These are phyloP conservation scores for Circinella minor DNA, from an alignment of 371 early-diverging fungal genomes.

Conservation along the genomic window DNA sequence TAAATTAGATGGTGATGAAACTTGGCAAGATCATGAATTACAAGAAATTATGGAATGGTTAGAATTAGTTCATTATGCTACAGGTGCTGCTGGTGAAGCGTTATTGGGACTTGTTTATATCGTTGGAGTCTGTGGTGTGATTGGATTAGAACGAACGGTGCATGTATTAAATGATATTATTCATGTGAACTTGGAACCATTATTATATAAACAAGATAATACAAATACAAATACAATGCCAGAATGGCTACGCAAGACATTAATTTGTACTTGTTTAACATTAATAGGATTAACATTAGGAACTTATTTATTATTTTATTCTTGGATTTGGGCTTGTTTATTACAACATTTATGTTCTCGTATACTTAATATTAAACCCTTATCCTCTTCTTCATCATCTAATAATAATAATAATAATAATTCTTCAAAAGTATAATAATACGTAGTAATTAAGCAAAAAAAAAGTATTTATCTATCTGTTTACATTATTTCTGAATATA, in stretches of 20 bases:
- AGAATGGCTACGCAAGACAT: conserved; percentile 15
- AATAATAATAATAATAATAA: too few relatives aligned
- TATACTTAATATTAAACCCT: conserved; percentile 20
- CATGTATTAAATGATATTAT: conserved; percentile 35
- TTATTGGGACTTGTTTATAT: conserved; percentile 43
- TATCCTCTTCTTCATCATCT: not conserved
- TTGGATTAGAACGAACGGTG: conserved; percentile 36
- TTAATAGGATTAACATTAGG: conserved; percentile 34
- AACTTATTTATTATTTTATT: conserved; percentile 45
- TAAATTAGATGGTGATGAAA: conserved; percentile 49
- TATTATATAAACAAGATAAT: not conserved
- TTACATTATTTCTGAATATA: too few relatives aligned
- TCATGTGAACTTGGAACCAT: conserved; percentile 27
- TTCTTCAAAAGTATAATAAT: not conserved
- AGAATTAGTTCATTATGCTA: conserved; percentile 43
- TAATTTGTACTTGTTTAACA: conserved; percentile 19
- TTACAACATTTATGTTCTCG: conserved; percentile 32
- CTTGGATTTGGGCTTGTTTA: conserved; percentile 51
- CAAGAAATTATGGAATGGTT: conserved; percentile 41
- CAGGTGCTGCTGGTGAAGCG: conserved; percentile 45
- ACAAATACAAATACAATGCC: not conserved
- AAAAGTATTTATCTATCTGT: too few relatives aligned
- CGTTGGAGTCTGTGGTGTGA: conserved; percentile 38
- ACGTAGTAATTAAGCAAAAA: not conserved
- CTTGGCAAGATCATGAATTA: conserved; percentile 54